These are phyloP conservation scores for Skeletonema grethae DNA, from an alignment of 108 stramenopile species.

Conservation along the genomic window DNA sequence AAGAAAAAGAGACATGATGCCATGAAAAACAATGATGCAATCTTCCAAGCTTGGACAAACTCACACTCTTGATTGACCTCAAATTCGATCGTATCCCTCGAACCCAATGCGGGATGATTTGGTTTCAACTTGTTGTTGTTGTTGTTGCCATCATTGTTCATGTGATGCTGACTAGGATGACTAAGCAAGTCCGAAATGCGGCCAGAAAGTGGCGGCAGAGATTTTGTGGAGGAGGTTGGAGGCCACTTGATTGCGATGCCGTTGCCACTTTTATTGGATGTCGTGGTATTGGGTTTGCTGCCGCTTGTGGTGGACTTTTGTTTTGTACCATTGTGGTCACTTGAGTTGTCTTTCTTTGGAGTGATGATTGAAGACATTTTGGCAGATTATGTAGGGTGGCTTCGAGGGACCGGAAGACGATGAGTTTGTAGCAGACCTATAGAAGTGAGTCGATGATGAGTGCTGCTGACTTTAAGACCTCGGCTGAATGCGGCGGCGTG, in stretches of 20 bases:
- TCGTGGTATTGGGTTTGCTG: background rate
- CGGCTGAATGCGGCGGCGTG: background rate
- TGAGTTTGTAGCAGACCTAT: background rate
- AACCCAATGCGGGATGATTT: background rate
- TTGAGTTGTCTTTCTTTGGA: background rate
- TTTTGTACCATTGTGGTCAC: background rate
- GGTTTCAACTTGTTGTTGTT: background rate
- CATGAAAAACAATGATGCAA: background rate
- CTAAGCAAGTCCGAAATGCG: slow-evolving; percentile 18
- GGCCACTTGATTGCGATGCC: slow-evolving; percentile 24
- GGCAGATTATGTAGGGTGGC: background rate
- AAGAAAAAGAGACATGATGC: background rate
- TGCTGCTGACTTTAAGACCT: background rate
- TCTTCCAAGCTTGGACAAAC: background rate
- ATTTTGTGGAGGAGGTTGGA: slow-evolving; percentile 27
- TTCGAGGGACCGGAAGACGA: background rate
- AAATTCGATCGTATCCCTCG: slow-evolving; percentile 32
- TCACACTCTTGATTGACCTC: slow-evolving; percentile 49
- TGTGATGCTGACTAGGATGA: background rate
- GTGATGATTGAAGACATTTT: background rate
- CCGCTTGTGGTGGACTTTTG: background rate
- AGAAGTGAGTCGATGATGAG: background rate
- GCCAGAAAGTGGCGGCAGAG: slow-evolving; percentile 24
- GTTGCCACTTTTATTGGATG: background rate
- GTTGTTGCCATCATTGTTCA: background rate